These are phyloP conservation scores for Cercospora citrullina DNA, from an alignment of 2,329 filamentous ascomycete genomes.

Conservation along the genomic window DNA sequence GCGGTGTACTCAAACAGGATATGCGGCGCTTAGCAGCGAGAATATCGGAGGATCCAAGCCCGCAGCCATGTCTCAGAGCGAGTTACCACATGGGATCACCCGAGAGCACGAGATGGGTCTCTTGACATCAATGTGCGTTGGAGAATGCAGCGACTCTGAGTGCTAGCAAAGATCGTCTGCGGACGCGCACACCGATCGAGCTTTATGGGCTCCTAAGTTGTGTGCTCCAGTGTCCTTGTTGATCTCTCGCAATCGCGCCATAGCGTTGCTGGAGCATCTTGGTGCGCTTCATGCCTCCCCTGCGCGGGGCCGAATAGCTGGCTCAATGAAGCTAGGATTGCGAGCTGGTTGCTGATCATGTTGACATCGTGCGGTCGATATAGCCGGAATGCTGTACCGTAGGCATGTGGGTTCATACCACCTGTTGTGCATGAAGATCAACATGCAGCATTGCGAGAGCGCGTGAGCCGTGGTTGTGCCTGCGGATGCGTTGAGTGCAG, in stretches of 20 bases:
- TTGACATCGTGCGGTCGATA: not conserved
- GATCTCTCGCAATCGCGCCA: not conserved
- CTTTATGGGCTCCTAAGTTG: not conserved
- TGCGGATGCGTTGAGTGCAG: not conserved
- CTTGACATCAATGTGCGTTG: not conserved
- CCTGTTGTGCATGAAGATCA: not conserved
- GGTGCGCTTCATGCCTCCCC: not conserved
- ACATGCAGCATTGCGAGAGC: not conserved
- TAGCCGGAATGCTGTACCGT: not conserved
- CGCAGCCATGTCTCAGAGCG: slow-evolving; percentile 5
- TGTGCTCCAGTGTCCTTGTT: not conserved
- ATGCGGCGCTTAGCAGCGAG: slow-evolving; percentile 1
- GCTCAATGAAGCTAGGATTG: slow-evolving; percentile 8
- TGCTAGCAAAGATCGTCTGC: not conserved
- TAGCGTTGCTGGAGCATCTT: not conserved
- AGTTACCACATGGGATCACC: not conserved
- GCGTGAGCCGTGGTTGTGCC: not conserved
- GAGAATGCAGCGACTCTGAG: not conserved
- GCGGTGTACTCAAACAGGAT: slow-evolving; percentile 6
- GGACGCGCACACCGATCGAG: not conserved
- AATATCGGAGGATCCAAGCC: slow-evolving; percentile 2
- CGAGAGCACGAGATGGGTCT: not conserved
- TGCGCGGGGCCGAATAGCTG: not conserved
- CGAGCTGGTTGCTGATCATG: slow-evolving; percentile 4
- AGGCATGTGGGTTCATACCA: not conserved